Percentiles rank a stretch among this genome's conserved stretches.
Conservation (phyloP, 2,329 filamentous ascomycete genomes). For the Parastagonospora nodorum region DNA sequence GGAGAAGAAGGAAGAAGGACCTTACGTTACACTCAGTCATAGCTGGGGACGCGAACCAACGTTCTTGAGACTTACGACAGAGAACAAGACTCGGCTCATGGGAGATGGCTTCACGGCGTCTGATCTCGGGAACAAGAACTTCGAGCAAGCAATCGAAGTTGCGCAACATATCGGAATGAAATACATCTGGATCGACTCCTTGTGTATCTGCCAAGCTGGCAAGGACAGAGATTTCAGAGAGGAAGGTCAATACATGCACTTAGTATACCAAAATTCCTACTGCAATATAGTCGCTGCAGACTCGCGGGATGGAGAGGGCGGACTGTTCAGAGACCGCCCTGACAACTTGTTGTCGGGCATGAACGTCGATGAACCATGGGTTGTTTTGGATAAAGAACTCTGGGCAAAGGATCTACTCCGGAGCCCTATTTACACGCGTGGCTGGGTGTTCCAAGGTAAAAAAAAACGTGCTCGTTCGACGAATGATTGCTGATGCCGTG, state of each 20-base stretch:
- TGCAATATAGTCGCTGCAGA: not conserved
- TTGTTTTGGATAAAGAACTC: not conserved
- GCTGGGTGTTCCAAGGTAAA: conserved; percentile 1
- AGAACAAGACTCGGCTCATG: not conserved
- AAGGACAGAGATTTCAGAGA: not conserved
- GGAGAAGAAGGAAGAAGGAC: not conserved
- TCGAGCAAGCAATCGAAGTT: not conserved
- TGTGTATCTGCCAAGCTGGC: not conserved
- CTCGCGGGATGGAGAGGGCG: not conserved
- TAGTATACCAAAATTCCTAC: not conserved
- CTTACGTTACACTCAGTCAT: not conserved
- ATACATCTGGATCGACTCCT: not conserved
- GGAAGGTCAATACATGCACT: not conserved
- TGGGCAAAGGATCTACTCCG: not conserved
- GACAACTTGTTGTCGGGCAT: not conserved
- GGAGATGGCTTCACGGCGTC: not conserved
- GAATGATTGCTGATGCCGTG: not conserved
- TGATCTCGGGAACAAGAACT: not conserved
- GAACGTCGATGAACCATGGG: not conserved
- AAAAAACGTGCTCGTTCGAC: not conserved
- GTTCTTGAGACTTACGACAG: not conserved
- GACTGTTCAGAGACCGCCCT: not conserved
- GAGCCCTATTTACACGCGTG: not conserved
- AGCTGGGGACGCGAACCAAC: not conserved
- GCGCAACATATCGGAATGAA: not conserved